Evolutionary conservation across 352 stramenopile species (phyloP).

Genomic region (Stephanocyclus meneghinianus): DNA sequence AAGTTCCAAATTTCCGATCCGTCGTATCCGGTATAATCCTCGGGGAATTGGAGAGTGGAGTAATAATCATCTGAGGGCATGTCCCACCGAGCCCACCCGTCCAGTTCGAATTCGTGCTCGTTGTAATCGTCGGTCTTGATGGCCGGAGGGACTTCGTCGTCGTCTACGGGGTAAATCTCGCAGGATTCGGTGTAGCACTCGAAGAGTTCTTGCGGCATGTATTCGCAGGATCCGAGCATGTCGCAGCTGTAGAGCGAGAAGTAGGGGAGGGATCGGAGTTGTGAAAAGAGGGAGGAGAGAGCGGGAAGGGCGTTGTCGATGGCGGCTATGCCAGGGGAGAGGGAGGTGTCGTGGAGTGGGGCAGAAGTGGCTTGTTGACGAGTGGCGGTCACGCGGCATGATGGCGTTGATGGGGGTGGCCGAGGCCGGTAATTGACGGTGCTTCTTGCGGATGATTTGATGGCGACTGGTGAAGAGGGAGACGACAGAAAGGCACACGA

Average conservation of each 20-base stretch:
- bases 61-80: conserved; percentile 84
- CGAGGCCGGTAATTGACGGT: background rate
- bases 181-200: conserved; percentile 81
- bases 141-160: conserved; percentile 66
- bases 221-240: conserved; percentile 83
- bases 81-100: conserved; percentile 81
- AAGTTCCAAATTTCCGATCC: conserved; percentile 77
- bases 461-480: background rate
- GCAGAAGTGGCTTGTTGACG: background rate
- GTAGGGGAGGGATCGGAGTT: conserved; percentile 58
- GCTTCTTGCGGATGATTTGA: background rate
- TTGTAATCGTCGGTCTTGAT: conserved; percentile 58
- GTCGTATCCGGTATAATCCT: conserved; percentile 83
- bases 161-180: conserved; percentile 81
- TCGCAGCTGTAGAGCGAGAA: conserved; percentile 80
- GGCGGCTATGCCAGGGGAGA: background rate
- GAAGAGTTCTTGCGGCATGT: conserved; percentile 80
- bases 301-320: conserved; percentile 32
- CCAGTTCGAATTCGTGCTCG: conserved; percentile 80
- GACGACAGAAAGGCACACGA: background rate
- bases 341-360: conserved; percentile 4
- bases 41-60: conserved; percentile 73
- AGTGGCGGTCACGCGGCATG: background rate
- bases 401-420: background rate
- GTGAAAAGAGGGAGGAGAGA: conserved; percentile 35